Base-by-base conservation (phyloP, 2,329 filamentous ascomycete species). In the Botryosphaeria agaves region DNA sequence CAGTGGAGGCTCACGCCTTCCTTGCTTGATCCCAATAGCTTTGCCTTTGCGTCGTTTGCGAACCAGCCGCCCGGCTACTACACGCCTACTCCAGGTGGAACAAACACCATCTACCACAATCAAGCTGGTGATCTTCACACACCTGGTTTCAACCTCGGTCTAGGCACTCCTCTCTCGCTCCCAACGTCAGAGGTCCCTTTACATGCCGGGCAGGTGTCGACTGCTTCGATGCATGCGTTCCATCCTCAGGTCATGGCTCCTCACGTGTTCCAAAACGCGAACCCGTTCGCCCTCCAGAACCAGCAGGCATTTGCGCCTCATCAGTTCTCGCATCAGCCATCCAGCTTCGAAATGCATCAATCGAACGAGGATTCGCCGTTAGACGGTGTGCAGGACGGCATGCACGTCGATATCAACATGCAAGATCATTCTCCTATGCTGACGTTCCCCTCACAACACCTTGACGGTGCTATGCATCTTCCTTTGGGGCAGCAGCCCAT, bases 71-170 rank as follows among this genome's bases (percentile, higher is more conserved):
- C 79, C 11, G 80, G 76, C 9, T 89, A 89, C 54, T 94, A 92
- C 55, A 85, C 83, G 5, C 81, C 85, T 2, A 91, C 82, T 1
- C 79, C 83, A 2, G 81, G 79, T 38, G 79, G 78, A 27, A 77
- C 74, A 38, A 82, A 78, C 47, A 78, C 79, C 12, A 56, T 87
- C 39, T 91, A 84, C 47, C 82, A 91, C 48, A 72, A 68, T 30
- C 81, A 85, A 52, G 79, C 82, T 21, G 80, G 82, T 30, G 84
- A 93, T 52, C 63, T 94, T 33, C 83, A 92, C 52, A 91, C 84
- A 2, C 83, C 84, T 3, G 74, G 69, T 18, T 62, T 85, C 44
- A 69, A 69, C 24, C 62, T 87, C 37, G 73, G 76, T 26, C 69
- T 89, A 59, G 73, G 72, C 15, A 91, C 83, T 5, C 83, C 87